These are phyloP conservation scores for Pyronema omphalodes DNA, from an alignment of 495 filamentous ascomycete genomes.

Conservation along the genomic window DNA sequence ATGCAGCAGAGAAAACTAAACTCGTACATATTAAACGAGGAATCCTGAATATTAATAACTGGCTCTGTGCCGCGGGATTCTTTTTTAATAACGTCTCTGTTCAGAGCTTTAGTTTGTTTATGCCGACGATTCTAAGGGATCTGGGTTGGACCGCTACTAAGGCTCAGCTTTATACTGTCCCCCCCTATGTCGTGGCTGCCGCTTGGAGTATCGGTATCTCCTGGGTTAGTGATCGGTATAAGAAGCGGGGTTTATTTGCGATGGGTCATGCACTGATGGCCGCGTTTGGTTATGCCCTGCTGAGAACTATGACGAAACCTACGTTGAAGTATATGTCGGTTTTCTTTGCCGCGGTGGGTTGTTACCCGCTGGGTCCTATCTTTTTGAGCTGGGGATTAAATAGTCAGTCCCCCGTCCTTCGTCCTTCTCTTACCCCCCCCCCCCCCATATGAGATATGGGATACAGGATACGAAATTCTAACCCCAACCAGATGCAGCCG, in stretches of 20 bases:
- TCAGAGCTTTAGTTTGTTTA: conserved; percentile 61
- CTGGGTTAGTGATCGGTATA: conserved; percentile 38
- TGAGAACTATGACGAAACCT: conserved; percentile 34
- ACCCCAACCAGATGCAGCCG: conserved; percentile 31
- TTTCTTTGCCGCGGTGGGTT: conserved; percentile 53
- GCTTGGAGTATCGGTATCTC: conserved; percentile 39
- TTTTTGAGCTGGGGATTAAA: conserved; percentile 41
- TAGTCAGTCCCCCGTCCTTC: conserved; percentile 13
- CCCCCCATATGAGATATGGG: too few species aligned
- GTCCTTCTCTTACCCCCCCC: too few species aligned
- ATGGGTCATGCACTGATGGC: conserved; percentile 36
- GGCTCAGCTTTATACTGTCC: conserved; percentile 53
- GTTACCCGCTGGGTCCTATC: conserved; percentile 46
- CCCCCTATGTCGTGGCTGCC: conserved; percentile 49
- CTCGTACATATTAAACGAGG: conserved; percentile 48
- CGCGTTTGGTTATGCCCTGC: conserved; percentile 48
- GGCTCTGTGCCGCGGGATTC: conserved; percentile 55
- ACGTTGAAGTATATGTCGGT: conserved; percentile 52
- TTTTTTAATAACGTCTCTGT: conserved; percentile 59
- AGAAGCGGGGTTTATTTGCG: conserved; percentile 43
- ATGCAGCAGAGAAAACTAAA: conserved; percentile 39
- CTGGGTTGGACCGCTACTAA: conserved; percentile 49
- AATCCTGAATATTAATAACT: conserved; percentile 51
- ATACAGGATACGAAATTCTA: too few species aligned
- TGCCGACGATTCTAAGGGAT: conserved; percentile 54